Percentiles rank a stretch among this genome's conserved stretches.
Evolutionary conservation across 164 flowering plant species (phyloP).

Genomic region (Umbellularia californica): DNA sequence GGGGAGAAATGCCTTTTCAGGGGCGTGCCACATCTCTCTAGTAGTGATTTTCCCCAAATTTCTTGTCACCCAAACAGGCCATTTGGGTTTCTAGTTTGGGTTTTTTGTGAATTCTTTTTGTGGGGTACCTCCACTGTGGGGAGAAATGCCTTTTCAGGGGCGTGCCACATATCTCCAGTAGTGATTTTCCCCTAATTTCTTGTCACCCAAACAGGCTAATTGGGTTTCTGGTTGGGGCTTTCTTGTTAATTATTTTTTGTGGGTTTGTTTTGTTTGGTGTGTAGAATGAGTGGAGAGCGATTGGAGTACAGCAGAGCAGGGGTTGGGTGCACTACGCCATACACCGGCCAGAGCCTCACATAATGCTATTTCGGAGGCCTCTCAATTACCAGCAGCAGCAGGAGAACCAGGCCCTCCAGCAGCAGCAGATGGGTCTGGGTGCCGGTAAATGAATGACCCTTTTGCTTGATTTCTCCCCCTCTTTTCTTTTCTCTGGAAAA

Average conservation of each 20-base stretch:
- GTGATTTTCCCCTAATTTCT: too few relatives aligned
- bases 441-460: neutral
- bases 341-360: constrained; percentile 96
- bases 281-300: constrained; percentile 94
- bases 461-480: neutral
- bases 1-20: too few relatives aligned
- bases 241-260: neutral
- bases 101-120: neutral
- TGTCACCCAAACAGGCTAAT: too few relatives aligned
- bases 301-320: constrained; percentile 96
- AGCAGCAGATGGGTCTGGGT: constrained; percentile 27
- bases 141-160: too few relatives aligned
- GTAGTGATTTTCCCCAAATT: too few relatives aligned
- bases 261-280: neutral
- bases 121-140: neutral
- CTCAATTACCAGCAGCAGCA: constrained; percentile 82
- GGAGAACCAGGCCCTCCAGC: constrained; percentile 42
- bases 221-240: neutral
- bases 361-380: constrained; percentile 98
- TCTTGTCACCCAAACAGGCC: too few relatives aligned
- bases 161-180: too few relatives aligned
- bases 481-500: neutral
- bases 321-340: constrained; percentile 98
- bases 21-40: too few relatives aligned
- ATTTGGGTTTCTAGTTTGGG: neutral